Evolutionary conservation across 208 protist genomes (phyloP), one percentile per base, ranked within the genome.

Genomic region (Angomonas deanei): DNA sequence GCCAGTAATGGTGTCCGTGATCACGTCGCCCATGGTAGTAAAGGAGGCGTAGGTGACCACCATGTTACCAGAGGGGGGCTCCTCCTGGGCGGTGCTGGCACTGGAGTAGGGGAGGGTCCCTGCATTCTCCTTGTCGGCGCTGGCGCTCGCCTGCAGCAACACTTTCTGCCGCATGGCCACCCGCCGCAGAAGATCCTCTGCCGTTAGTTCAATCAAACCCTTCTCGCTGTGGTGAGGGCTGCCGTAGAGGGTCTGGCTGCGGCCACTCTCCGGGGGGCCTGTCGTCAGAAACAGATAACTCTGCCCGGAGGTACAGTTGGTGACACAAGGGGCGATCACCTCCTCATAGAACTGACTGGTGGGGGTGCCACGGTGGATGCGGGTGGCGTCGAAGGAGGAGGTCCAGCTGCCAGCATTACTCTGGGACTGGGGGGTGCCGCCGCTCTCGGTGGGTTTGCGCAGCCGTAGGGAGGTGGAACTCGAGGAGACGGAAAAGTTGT

Each of bases 161-260:
- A 72, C 56, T 26, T 71, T 76, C 19, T 74, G 64, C 3, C 66
- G 66, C 2, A 65, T 58, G 8, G 55, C 36, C 70, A 85, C 80
- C 34, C 82, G 78, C 33, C 74, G 61, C 2, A 94, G 60, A n/a
- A 89, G 62, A 26, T 92, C 84, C 31, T 68, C 71, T 27, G 88
- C 88, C 2, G 85, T 71, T 28, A 94, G 74, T 74, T 94, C 84
- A 21, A 94, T 74, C 10, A 94, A 61, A 24, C 88, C 88, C n/a
- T 76, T 64, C 60, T 91, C 84, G 50, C 76, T 83, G 63, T 86
- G 82, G 61, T 91, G 80, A 24, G 88, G 85, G 53, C 80, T 91
- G 53, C 85, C 88, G 76, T 94, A 94, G 52, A 94, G 66, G 3
- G 88, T 94, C 61, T 92, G 84, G 53, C 84, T 92, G 21, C 88